phyloP scores from a whole-genome alignment of 768 basidiomycete genomes.

The Russula abietina region DNA sequence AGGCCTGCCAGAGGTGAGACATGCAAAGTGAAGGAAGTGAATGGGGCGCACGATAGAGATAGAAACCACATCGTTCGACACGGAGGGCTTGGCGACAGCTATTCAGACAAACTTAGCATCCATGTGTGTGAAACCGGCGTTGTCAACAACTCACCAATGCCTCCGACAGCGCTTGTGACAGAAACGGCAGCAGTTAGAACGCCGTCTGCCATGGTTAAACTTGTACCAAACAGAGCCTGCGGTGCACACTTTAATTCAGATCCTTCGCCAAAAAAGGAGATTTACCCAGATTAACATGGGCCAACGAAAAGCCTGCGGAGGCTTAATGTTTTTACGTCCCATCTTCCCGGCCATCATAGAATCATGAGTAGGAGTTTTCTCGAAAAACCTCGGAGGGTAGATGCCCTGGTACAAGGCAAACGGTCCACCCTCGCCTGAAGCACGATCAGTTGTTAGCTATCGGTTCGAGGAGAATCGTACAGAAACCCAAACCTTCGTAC shows the following conservation, averaged over 20 bases:
- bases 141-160: slow-evolving; percentile 36
- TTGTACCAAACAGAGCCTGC: slow-evolving; percentile 58
- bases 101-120: background rate
- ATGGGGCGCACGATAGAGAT: slow-evolving; percentile 50
- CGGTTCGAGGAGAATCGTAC: background rate
- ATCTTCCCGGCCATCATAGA: slow-evolving; percentile 22
- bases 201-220: slow-evolving; percentile 62
- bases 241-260: background rate
- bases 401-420: slow-evolving; percentile 61
- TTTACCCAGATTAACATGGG: slow-evolving; percentile 51
- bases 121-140: background rate
- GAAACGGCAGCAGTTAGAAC: slow-evolving; percentile 65
- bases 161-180: slow-evolving; percentile 59
- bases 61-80: slow-evolving; percentile 42
- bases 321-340: slow-evolving; percentile 5
- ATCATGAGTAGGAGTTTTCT: slow-evolving; percentile 24
- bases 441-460: slow-evolving; percentile 8
- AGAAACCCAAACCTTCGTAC: slow-evolving; percentile 37
- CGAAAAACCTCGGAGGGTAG: slow-evolving; percentile 39
- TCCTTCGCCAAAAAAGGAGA: background rate
- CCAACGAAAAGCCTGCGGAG: slow-evolving; percentile 36
- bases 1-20: slow-evolving; percentile 33
- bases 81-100: slow-evolving; percentile 49
- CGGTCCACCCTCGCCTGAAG: slow-evolving; percentile 57
- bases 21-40: background rate